Percentiles rank a stretch among this genome's conserved stretches.
phyloP scores from a whole-genome alignment of 441 rosid species.

The Pelargonium australe region DNA sequence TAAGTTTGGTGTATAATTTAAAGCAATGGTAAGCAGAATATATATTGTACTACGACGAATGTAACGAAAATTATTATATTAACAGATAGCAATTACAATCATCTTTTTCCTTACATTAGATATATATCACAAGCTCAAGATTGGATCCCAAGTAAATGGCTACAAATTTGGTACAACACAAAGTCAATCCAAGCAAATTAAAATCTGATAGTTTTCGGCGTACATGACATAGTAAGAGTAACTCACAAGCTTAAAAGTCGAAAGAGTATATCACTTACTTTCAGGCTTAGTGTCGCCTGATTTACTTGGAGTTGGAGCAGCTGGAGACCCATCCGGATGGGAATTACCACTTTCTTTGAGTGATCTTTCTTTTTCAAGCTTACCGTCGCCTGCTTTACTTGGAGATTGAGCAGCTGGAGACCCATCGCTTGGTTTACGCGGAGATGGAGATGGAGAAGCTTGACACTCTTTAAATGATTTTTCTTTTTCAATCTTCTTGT shows the following conservation, averaged over 20 bases:
- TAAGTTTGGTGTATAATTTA: too few relatives aligned
- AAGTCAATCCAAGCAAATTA: background rate
- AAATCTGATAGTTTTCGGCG: background rate
- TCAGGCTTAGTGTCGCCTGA: background rate
- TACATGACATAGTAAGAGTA: background rate
- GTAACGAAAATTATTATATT: background rate
- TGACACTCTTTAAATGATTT: too few relatives aligned
- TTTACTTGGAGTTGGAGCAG: background rate
- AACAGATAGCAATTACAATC: background rate
- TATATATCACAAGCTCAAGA: background rate
- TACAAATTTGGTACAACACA: background rate
- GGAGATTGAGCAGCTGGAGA: too few relatives aligned
- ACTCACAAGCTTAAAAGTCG: background rate
- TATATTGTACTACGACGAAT: background rate
- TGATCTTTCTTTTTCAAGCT: background rate
- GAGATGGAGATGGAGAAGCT: too few relatives aligned
- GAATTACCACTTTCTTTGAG: background rate
- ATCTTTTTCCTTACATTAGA: background rate
- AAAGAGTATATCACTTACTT: background rate
- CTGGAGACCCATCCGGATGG: conserved; percentile 3
- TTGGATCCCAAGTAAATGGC: background rate
- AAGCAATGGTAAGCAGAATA: background rate
- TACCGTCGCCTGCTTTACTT: too few relatives aligned
- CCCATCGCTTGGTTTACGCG: too few relatives aligned
- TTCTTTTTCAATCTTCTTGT: too few relatives aligned